These are phyloP conservation scores for Alternaria arbusti DNA, from an alignment of 2,329 filamentous ascomycete species.

Conservation along the genomic window DNA sequence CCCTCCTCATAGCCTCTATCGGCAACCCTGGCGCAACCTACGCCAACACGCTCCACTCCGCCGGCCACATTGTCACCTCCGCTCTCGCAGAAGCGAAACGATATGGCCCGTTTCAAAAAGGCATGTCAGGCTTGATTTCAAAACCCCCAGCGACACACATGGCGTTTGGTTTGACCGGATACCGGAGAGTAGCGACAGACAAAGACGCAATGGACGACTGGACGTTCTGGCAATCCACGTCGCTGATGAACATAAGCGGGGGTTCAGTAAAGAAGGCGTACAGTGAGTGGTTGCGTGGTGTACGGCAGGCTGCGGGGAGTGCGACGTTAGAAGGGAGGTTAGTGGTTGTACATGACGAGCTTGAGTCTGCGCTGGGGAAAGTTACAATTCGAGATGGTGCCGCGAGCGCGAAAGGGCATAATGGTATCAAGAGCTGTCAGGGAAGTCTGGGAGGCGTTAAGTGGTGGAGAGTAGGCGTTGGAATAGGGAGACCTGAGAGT, in stretches of 20 bases:
- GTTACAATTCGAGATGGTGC: conserved; percentile 70
- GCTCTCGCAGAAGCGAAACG: conserved; percentile 27
- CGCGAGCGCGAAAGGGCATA: conserved; percentile 52
- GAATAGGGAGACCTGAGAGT: conserved; percentile 81
- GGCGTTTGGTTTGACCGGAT: conserved; percentile 53
- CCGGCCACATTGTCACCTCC: conserved; percentile 79
- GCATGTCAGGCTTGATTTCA: conserved; percentile 39
- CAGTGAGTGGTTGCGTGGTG: conserved; percentile 54
- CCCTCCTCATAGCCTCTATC: conserved; percentile 81
- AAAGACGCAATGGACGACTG: conserved; percentile 46
- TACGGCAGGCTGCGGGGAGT: conserved; percentile 11
- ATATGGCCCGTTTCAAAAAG: conserved; percentile 41
- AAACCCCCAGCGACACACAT: conserved; percentile 32
- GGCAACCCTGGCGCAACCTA: conserved; percentile 78
- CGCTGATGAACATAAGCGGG: conserved; percentile 85
- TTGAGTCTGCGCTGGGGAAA: conserved; percentile 74
- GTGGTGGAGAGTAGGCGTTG: conserved; percentile 73
- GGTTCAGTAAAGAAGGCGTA: conserved; percentile 71
- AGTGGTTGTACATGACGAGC: conserved; percentile 86
- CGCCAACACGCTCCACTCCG: conserved; percentile 81
- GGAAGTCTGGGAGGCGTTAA: conserved; percentile 41
- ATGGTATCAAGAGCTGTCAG: conserved; percentile 53
- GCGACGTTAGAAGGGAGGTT: conserved; percentile 56
- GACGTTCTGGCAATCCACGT: conserved; percentile 77
- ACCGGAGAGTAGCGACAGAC: conserved; percentile 11